These are phyloP conservation scores for Pichia sp. DNA, from an alignment of 1,139 yeast species.

Conservation along the genomic window DNA sequence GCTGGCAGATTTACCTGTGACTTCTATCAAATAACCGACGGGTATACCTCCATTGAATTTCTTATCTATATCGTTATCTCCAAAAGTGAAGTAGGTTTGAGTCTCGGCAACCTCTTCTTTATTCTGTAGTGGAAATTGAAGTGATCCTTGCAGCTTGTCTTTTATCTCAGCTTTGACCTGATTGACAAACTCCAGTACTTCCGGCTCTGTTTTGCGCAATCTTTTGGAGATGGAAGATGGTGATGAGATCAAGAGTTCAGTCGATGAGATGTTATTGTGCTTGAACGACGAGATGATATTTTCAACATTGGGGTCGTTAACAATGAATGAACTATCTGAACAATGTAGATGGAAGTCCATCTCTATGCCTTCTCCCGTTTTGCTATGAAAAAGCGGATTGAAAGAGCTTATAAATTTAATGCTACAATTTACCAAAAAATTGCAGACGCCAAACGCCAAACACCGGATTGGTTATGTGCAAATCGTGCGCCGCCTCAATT, in stretches of 20 bases:
- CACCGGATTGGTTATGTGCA: too few species aligned
- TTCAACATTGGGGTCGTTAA: conserved; percentile 11
- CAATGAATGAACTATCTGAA: conserved; percentile 6
- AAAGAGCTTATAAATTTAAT: too few species aligned
- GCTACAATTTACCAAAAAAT: too few species aligned
- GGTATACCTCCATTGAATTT: conserved; percentile 55
- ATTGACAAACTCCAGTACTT: conserved; percentile 37
- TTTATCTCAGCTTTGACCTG: conserved; percentile 23
- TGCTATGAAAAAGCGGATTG: too few species aligned
- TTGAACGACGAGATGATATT: conserved; percentile 19
- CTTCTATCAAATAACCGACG: conserved; percentile 62
- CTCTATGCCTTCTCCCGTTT: neutral
- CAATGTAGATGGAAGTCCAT: conserved; percentile 10
- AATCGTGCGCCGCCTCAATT: too few species aligned
- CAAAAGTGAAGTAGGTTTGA: conserved; percentile 42
- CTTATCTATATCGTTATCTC: conserved; percentile 50
- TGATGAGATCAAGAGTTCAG: conserved; percentile 36
- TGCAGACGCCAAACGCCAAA: too few species aligned
- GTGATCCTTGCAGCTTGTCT: neutral
- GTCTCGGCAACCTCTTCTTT: neutral
- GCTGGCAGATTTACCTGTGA: conserved; percentile 77
- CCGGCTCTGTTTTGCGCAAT: conserved; percentile 42
- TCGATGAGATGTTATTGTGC: conserved; percentile 31
- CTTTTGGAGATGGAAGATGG: conserved; percentile 35
- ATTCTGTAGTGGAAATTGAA: neutral